phyloP scores from a whole-genome alignment of 495 filamentous ascomycete genomes.

The Aspergillus steynii region DNA sequence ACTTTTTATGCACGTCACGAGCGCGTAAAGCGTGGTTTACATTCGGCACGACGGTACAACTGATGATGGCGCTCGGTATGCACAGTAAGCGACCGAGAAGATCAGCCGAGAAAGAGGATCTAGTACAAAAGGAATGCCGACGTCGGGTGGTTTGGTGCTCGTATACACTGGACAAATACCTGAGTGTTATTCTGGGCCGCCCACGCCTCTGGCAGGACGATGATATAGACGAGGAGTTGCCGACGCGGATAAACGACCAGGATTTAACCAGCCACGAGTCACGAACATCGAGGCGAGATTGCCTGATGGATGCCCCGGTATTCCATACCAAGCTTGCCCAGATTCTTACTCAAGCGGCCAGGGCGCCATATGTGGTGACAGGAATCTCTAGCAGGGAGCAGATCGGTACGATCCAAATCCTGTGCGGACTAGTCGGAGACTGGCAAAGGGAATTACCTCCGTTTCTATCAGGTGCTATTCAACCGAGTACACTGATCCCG shows the following conservation, averaged over 20 bases:
- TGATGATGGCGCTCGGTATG: slow-evolving; percentile 32
- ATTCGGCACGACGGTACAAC: slow-evolving; percentile 29
- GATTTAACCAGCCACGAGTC: slow-evolving; percentile 12
- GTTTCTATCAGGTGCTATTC: slow-evolving; percentile 24
- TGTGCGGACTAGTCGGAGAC: slow-evolving; percentile 17
- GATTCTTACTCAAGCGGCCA: slow-evolving; percentile 25
- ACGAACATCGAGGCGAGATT: slow-evolving; percentile 18
- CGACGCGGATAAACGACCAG: slow-evolving; percentile 24
- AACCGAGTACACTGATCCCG: slow-evolving; percentile 27
- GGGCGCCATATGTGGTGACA: slow-evolving; percentile 24
- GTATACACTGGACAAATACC: slow-evolving; percentile 33
- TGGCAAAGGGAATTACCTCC: slow-evolving; percentile 28
- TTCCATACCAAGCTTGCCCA: slow-evolving; percentile 28
- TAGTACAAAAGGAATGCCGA: slow-evolving; percentile 23
- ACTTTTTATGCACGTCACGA: slow-evolving; percentile 30
- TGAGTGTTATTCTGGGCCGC: slow-evolving; percentile 31
- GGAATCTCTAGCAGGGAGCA: slow-evolving; percentile 21
- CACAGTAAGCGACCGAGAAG: slow-evolving; percentile 20
- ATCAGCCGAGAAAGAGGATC: not conserved
- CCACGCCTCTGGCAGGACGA: slow-evolving; percentile 29
- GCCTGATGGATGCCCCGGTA: slow-evolving; percentile 31
- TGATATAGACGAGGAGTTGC: slow-evolving; percentile 29
- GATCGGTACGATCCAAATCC: slow-evolving; percentile 15
- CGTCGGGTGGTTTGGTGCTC: slow-evolving; percentile 31
- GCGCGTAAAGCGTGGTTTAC: slow-evolving; percentile 33